Percentiles rank a stretch among this genome's conserved stretches.
phyloP scores from a whole-genome alignment of 345 rosid genomes.

The Hypericum androsaemum region DNA sequence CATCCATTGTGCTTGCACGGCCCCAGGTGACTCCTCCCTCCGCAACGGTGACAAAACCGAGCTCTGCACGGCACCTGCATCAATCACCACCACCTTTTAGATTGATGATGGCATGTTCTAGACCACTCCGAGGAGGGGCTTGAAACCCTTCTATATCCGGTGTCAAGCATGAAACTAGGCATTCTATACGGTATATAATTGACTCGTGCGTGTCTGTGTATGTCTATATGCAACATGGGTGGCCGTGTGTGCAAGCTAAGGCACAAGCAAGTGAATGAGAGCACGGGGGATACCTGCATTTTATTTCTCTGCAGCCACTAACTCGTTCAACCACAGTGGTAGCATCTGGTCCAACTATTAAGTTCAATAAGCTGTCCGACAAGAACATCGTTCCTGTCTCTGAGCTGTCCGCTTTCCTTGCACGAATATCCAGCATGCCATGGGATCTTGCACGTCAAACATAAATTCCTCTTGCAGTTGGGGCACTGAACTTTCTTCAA shows the following conservation, averaged over 20 bases:
- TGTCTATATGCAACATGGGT: no score
- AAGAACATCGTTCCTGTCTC: constrained; percentile 21
- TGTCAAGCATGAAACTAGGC: background rate
- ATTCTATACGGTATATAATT: background rate
- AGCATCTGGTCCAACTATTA: constrained; percentile 23
- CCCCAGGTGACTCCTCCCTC: constrained; percentile 17
- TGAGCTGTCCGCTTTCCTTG: constrained; percentile 11
- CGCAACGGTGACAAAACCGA: constrained; percentile 21
- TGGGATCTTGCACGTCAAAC: constrained; percentile 20
- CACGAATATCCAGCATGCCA: constrained; percentile 29
- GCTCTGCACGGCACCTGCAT: constrained; percentile 20
- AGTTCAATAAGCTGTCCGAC: constrained; percentile 17
- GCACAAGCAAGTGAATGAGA: background rate
- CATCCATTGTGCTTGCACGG: constrained; percentile 15
- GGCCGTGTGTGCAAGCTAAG: no score
- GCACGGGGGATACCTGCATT: constrained; percentile 18
- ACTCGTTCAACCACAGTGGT: constrained; percentile 21
- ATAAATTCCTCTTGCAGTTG: constrained; percentile 20
- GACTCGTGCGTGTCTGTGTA: no score
- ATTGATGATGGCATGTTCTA: background rate
- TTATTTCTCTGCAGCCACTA: constrained; percentile 17
- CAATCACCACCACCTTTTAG: background rate
- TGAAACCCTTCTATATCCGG: no score
- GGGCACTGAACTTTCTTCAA: constrained; percentile 21
- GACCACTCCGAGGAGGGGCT: no score